Percentiles rank a stretch among this genome's conserved stretches.
These are phyloP conservation scores for Brasilioporus rufonigricans DNA, from an alignment of 768 basidiomycete genomes.

Conservation along the genomic window DNA sequence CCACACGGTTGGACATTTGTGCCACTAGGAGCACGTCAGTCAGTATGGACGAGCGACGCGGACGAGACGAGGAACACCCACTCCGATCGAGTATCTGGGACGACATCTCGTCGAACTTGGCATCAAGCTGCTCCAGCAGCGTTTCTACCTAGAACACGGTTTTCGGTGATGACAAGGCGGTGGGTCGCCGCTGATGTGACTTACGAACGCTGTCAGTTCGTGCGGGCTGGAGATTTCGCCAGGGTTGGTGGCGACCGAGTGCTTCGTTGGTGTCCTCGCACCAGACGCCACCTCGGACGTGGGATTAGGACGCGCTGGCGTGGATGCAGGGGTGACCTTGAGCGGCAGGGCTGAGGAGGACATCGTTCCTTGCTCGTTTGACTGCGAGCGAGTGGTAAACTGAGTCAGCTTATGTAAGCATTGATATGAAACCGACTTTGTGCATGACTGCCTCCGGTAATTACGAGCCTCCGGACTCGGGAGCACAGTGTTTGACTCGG, in stretches of 20 bases:
- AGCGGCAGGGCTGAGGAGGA: conserved; percentile 63
- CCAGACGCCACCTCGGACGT: conserved; percentile 22
- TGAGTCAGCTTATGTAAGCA: conserved; percentile 14
- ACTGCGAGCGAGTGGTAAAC: background rate
- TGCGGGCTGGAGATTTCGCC: conserved; percentile 88
- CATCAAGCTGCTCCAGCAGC: conserved; percentile 82
- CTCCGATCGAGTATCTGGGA: conserved; percentile 82
- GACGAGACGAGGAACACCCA: conserved; percentile 37
- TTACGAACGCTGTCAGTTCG: conserved; percentile 90
- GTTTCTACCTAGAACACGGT: conserved; percentile 68
- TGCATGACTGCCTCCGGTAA: conserved; percentile 1
- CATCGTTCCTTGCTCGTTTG: conserved; percentile 18
- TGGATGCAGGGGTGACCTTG: conserved; percentile 56
- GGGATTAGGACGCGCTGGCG: conserved; percentile 43
- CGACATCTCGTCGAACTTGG: conserved; percentile 93
- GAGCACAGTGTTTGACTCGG: too few species aligned
- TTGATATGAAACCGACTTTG: conserved; percentile 9
- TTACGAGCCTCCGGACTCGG: background rate
- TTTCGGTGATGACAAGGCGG: conserved; percentile 2
- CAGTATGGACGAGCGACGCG: background rate
- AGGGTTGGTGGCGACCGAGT: conserved; percentile 33
- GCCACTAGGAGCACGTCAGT: conserved; percentile 55
- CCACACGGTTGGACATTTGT: conserved; percentile 90
- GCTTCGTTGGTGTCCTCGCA: conserved; percentile 48
- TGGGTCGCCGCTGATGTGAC: conserved; percentile 31